Evolutionary conservation across 495 filamentous ascomycete species (phyloP).

Genomic region (Aspergillus panamensis): DNA sequence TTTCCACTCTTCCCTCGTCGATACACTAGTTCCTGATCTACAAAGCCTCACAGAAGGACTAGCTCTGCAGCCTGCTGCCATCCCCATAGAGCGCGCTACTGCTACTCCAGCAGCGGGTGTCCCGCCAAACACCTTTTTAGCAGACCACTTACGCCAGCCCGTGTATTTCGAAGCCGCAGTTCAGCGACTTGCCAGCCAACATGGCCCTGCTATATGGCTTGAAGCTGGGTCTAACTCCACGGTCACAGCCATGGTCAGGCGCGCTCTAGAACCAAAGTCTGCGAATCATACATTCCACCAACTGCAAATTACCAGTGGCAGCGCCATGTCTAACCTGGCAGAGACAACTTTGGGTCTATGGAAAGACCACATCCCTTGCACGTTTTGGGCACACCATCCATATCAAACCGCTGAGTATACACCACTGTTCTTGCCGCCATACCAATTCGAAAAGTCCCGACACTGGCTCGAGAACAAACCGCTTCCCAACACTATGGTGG

Average conservation of each 20-base stretch:
- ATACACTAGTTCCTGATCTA: conserved; percentile 34
- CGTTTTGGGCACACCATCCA: conserved; percentile 49
- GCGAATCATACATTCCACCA: conserved; percentile 36
- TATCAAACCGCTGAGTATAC: conserved; percentile 35
- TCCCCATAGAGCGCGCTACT: conserved; percentile 35
- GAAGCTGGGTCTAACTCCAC: conserved; percentile 52
- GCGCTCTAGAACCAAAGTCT: conserved; percentile 22
- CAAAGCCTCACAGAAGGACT: conserved; percentile 24
- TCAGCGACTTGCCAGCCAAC: conserved; percentile 34
- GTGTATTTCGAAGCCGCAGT: conserved; percentile 52
- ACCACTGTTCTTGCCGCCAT: conserved; percentile 46
- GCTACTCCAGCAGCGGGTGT: conserved; percentile 26
- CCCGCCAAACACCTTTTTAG: conserved; percentile 37
- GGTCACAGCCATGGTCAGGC: conserved; percentile 42
- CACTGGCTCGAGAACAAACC: conserved; percentile 41
- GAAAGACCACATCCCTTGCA: conserved; percentile 36
- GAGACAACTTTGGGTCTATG: conserved; percentile 47
- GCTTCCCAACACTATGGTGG: conserved; percentile 1
- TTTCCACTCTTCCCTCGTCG: conserved; percentile 49
- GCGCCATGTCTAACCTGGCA: conserved; percentile 29
- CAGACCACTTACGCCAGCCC: conserved; percentile 46
- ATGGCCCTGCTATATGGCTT: conserved; percentile 40
- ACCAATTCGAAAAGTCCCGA: conserved; percentile 49
- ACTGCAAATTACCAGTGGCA: conserved; percentile 37
- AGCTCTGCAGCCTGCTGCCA: conserved; percentile 28